phyloP scores from a whole-genome alignment of 192 early-diverging fungal genomes.

The Allomyces macrogynus region DNA sequence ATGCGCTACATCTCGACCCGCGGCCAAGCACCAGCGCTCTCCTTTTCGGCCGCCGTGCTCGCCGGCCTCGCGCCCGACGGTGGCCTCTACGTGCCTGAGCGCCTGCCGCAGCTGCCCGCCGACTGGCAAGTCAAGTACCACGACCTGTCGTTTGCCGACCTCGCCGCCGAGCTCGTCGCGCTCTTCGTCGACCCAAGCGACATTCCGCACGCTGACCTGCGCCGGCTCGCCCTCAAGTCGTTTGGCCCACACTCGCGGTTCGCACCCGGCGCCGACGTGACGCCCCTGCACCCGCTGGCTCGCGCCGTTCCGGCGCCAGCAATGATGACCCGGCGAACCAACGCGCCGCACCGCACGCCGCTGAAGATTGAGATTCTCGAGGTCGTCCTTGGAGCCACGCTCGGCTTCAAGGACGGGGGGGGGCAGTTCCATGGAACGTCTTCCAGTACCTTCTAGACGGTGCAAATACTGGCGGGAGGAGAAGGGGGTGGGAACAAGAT shows the following conservation, averaged over 20 bases:
- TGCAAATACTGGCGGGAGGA: too few relatives aligned
- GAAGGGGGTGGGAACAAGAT: too few relatives aligned
- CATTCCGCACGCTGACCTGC: constrained; percentile 52
- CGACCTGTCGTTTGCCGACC: constrained; percentile 47
- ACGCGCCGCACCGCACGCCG: background rate
- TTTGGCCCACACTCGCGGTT: constrained; percentile 14
- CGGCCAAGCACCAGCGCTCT: constrained; percentile 38
- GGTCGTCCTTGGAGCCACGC: constrained; percentile 91
- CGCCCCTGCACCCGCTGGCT: constrained; percentile 45
- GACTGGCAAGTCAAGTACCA: constrained; percentile 56
- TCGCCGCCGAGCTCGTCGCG: constrained; percentile 69
- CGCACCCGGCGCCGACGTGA: constrained; percentile 22
- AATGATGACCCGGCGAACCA: constrained; percentile 4
- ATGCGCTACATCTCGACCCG: constrained; percentile 90
- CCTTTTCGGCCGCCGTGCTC: constrained; percentile 83
- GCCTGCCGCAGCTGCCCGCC: constrained; percentile 46
- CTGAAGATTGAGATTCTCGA: constrained; percentile 41
- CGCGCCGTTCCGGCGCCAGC: constrained; percentile 32
- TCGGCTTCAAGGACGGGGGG: constrained; percentile 97
- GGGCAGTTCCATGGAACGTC: constrained; percentile 91
- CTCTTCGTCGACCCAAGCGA: constrained; percentile 61
- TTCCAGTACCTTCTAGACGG: constrained; percentile 96
- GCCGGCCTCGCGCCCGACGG: constrained; percentile 82
- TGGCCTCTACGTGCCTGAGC: constrained; percentile 77
- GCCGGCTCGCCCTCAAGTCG: constrained; percentile 39